Base-by-base conservation (phyloP, 345 rosid genomes). In the Eucalyptus regnans region DNA sequence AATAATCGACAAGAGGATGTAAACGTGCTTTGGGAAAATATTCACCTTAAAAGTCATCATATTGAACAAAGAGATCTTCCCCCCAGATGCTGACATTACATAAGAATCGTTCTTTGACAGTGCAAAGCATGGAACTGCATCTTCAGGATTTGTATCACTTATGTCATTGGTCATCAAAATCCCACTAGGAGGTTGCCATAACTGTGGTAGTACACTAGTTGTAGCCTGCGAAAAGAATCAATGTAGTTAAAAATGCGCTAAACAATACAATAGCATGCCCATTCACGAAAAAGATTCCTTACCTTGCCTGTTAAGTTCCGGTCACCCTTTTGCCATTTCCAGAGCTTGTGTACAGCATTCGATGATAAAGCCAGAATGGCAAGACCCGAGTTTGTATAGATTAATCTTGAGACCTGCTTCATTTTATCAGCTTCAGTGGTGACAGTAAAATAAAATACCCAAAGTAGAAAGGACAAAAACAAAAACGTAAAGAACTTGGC, bases 71-170 rank as follows among this genome's bases (percentile, higher is more conserved):
- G 98, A 94, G 62, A 96, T 95, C 90, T 94, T 95, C 14, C 97
- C 98, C 58, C 98, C 97, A 62, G 99, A 97, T 81, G 98, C 97
- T 84, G 99, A 97, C 99, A 95, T 94, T 29, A 96, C 96, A 89
- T 96, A 97, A 56, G 97, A 97, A 92, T 97, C 99, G 88, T 97
- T 97, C 96, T 96, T 97, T 44, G 99, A 96, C 80, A 97, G 94
- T 58, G 99, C 98, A 92, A 95, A 97, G 92, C 99, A 95, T 27
- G 98, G 94, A 90, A 97, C 96, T 80, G 95, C 97, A 14, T 95
- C 98, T 92, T 97, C 98, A 86, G 95, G 97, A 60, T 93, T 97
- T 60, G 95, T 90, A 86, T 94, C 97, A 31, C 93, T 91, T 51
- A 90, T 91, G 89, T 95, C 98, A 93, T 96, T 97, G 41, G 96